Evolutionary conservation across 202 grass and related monocot species (phyloP).

Genomic region (Miscanthus sacchariflorus): DNA sequence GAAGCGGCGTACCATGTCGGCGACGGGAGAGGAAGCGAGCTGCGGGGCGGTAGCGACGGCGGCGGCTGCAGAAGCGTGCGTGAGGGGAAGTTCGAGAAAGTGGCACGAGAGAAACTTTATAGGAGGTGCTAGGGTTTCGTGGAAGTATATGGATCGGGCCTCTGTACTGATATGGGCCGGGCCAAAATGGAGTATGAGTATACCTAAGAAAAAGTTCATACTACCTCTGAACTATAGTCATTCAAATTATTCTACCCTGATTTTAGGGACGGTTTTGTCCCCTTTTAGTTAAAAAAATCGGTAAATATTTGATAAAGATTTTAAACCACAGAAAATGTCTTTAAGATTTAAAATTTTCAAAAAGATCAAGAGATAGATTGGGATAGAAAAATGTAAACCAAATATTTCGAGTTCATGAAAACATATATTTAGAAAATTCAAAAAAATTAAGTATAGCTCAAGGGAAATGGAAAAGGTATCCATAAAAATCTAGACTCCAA

Average conservation of each 20-base stretch:
- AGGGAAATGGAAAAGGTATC: too few relatives aligned
- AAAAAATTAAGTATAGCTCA: too few relatives aligned
- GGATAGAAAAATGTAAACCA: background rate
- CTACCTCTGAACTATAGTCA: too few relatives aligned
- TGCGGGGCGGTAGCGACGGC: background rate
- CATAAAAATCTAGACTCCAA: too few relatives aligned
- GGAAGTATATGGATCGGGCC: background rate
- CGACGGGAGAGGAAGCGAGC: background rate
- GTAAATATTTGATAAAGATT: too few relatives aligned
- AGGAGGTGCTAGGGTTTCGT: background rate
- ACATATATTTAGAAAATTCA: background rate
- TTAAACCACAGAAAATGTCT: too few relatives aligned
- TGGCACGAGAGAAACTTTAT: background rate
- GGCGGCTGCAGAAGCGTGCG: background rate
- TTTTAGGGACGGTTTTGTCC: background rate
- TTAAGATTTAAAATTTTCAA: too few relatives aligned
- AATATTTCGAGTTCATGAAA: background rate
- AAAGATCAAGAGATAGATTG: background rate
- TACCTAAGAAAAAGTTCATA: too few relatives aligned
- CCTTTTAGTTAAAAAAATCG: background rate
- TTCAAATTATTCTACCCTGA: too few relatives aligned
- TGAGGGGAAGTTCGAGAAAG: background rate
- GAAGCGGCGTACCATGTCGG: constrained; percentile 2
- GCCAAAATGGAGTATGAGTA: background rate
- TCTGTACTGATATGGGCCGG: background rate